Base-by-base conservation (phyloP, 2,329 filamentous ascomycete species). In the Pseudocercospora pini-densiflorae region DNA sequence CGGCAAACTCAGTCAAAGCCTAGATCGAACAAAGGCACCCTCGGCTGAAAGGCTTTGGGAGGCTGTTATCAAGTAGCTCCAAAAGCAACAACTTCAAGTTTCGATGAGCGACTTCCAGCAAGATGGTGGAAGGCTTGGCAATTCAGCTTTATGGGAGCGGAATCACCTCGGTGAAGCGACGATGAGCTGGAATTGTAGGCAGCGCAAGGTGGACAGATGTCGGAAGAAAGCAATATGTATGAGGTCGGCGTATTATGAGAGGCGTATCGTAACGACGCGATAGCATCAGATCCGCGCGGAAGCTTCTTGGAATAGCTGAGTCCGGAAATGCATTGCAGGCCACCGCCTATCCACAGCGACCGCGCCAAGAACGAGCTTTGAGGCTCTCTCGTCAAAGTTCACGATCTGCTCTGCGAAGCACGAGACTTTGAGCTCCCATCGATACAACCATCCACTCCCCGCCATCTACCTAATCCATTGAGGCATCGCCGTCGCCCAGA, bases 81-180 rank as follows among this genome's bases (percentile, higher is more conserved):
- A 43, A 59, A 58, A 58, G 54, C 54, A 43, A 59, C 19, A 23
- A 9, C 7, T 27, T 36, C 49, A 36, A 36, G 33, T 14, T 36
- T 36, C 33, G 33, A 36, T 9, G 49, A 27, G 19, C 49, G 14
- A 5, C 19, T 43, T 27, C 8, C 27, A 59, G 54, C 54, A 58
- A 58, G 55, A 57, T 40, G 7, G 31, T 43, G 19, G 29, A 19
- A 59, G n/a, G 55, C 55, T 59, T 59, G 55, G 55, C 55, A 21
- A n/a, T 4, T 12, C 55, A 57, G 53, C 53, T 29, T 27, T 29
- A 57, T 49, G 45, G n/a, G 1, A 8, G 51, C 23, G 51, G 57
- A 24, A 3, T 27, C 40, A 59, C 24, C 12, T 59, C 55, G 36
- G 55, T 19, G 3, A 5, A 5, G 8, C 2, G 24, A 19, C 19